These are phyloP conservation scores for Asterophora lycoperdoides DNA, from an alignment of 768 basidiomycete genomes.

Conservation along the genomic window DNA sequence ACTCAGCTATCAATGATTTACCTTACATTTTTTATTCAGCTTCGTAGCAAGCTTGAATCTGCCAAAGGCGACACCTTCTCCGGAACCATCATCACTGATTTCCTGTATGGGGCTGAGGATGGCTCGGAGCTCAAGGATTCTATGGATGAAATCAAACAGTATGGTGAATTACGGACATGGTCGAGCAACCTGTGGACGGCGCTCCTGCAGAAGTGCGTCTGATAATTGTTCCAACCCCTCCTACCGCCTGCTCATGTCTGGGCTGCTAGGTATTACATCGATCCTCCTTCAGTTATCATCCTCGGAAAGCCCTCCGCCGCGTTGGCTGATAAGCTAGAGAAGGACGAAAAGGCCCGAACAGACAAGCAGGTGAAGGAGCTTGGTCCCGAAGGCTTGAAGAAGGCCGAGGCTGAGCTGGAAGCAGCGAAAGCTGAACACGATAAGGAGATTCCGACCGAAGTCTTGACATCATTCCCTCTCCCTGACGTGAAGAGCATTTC, in stretches of 20 bases:
- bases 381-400: conserved; percentile 77
- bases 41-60: conserved; percentile 81
- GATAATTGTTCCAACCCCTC: conserved; percentile 4
- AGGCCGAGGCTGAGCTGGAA: conserved; percentile 63
- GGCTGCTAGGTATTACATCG: conserved; percentile 68
- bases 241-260: conserved; percentile 1
- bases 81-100: conserved; percentile 71
- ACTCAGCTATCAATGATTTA: background rate
- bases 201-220: conserved; percentile 62
- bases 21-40: conserved; percentile 35
- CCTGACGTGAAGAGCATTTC: conserved; percentile 87
- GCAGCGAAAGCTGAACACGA: conserved; percentile 87
- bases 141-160: conserved; percentile 78
- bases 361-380: conserved; percentile 62
- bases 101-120: conserved; percentile 79
- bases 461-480: conserved; percentile 84
- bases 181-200: conserved; percentile 69
- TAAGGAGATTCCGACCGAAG: conserved; percentile 70
- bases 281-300: conserved; percentile 69
- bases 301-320: conserved; percentile 84
- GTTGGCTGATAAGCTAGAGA: conserved; percentile 76
- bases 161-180: conserved; percentile 66
- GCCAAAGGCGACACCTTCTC: conserved; percentile 80
- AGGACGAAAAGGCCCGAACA: conserved; percentile 75
- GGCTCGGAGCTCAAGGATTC: conserved; percentile 71